Conservation (phyloP, 805 yeast genomes). For the Komagataella pastoris region DNA sequence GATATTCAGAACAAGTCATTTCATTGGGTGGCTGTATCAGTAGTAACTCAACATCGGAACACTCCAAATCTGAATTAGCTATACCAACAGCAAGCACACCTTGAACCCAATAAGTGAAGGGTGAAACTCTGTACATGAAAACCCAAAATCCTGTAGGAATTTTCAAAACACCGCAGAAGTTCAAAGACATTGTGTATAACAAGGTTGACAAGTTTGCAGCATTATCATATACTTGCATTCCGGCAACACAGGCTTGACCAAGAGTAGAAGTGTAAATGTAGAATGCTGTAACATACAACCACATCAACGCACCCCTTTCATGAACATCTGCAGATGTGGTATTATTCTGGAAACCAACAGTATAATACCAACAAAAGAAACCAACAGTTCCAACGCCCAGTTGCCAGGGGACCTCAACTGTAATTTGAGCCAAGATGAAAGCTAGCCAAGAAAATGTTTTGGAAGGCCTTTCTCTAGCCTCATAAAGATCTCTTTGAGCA, state of each 20-base stretch:
- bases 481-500: slow-evolving; percentile 51
- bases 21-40: slow-evolving; percentile 38
- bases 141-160: slow-evolving; percentile 59
- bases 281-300: slow-evolving; percentile 28
- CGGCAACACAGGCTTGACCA: slow-evolving; percentile 48
- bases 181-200: slow-evolving; percentile 47
- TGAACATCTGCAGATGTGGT: slow-evolving; percentile 35
- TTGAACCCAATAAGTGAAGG: slow-evolving; percentile 52
- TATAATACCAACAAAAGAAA: slow-evolving; percentile 58
- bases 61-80: slow-evolving; percentile 32
- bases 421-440: slow-evolving; percentile 45
- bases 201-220: slow-evolving; percentile 50
- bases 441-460: slow-evolving; percentile 58
- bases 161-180: slow-evolving; percentile 70
- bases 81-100: slow-evolving; percentile 43
- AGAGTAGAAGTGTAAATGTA: slow-evolving; percentile 42
- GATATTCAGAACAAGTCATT: slow-evolving; percentile 42
- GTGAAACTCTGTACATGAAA: slow-evolving; percentile 65
- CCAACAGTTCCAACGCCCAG: slow-evolving; percentile 47
- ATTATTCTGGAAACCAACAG: slow-evolving; percentile 51
- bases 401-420: slow-evolving; percentile 59
- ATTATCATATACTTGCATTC: slow-evolving; percentile 42
- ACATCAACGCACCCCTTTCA: slow-evolving; percentile 42
- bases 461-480: slow-evolving; percentile 63
- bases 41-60: slow-evolving; percentile 35